Base-by-base conservation (phyloP, 2,329 filamentous ascomycete genomes). In the Sporothrix euskadiensis region DNA sequence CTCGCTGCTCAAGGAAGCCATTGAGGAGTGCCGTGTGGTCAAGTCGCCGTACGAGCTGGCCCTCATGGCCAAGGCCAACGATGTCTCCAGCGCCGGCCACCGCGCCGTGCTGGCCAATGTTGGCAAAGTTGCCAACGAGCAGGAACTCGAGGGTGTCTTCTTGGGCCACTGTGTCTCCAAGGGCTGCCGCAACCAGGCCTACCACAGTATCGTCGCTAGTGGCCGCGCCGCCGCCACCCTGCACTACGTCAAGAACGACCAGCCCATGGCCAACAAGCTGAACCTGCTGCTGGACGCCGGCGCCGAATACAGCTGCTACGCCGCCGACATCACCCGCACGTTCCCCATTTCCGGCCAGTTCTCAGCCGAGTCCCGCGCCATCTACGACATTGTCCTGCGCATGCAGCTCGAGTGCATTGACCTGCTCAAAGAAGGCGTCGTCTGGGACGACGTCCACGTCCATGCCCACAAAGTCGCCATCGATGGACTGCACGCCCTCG, bases 241-340 rank as follows among this genome's bases (percentile, higher is more conserved):
- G 47, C 95, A 98, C 83, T 98, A 98, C 78, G 89, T 94, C 32
- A 88, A 91, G 79, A 97, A 97, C 80, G 86, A 94, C 76, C 86
- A 91, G 78, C 86, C 90, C 0, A 83, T 95, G 49, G 82, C 83
- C 0, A 89, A 89, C 59, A 94, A 95, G 83, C 88, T 93, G 72
- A 91, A 97, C 78, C 83, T 98, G 71, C 87, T 97, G 73, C 83
- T 98, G 26, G 95, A 98, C 79, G 94, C 94, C 3, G 95, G 94
- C 30, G 90, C 87, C 41, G 92, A 94, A 81, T 93, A 88, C 86
- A 81, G 88, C 72, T 91, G 90, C 81, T 94, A 94, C 78, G 90
- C 90, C 49, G 87, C 91, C 44, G 88, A 90, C 78, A 90, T 91
- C 71, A 98, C 94, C 0, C 89, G 95, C 69, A 95, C 93, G 0